Evolutionary conservation across 106 monocot genomes (phyloP).

Genomic region (Apostasia shenzhenica): DNA sequence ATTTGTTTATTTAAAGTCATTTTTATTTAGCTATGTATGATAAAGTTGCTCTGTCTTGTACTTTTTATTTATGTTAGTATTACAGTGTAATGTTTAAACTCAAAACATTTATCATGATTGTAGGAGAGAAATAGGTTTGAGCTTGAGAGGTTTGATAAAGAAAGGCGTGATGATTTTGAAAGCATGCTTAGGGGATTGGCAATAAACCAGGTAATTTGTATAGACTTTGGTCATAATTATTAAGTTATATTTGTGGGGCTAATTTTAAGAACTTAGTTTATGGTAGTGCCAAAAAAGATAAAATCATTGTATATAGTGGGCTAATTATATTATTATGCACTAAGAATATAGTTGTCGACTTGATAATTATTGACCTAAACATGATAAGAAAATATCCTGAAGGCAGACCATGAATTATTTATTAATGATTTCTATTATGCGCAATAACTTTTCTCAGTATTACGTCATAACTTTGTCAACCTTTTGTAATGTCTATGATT

Average conservation of each 20-base stretch:
- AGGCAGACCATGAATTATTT: too few relatives aligned
- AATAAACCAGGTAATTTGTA: conserved; percentile 55
- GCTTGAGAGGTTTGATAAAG: conserved; percentile 62
- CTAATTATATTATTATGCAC: too few relatives aligned
- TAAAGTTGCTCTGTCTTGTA: neutral
- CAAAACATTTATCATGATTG: neutral
- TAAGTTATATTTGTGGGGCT: neutral
- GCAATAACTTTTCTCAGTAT: too few relatives aligned
- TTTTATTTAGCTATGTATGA: too few relatives aligned
- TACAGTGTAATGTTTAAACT: neutral
- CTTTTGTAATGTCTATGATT: too few relatives aligned
- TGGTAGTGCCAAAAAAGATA: neutral
- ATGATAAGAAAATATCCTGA: neutral
- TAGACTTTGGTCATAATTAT: neutral
- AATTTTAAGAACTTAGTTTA: neutral
- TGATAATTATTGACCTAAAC: neutral
- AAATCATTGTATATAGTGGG: neutral
- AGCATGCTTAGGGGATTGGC: conserved; percentile 83
- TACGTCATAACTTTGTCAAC: too few relatives aligned
- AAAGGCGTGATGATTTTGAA: conserved; percentile 61
- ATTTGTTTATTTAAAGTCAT: too few relatives aligned
- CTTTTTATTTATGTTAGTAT: neutral
- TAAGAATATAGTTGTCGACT: too few relatives aligned
- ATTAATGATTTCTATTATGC: too few relatives aligned
- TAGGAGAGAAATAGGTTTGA: conserved; percentile 82